phyloP scores from a whole-genome alignment of 805 yeast species.

The Candida railenensis region DNA sequence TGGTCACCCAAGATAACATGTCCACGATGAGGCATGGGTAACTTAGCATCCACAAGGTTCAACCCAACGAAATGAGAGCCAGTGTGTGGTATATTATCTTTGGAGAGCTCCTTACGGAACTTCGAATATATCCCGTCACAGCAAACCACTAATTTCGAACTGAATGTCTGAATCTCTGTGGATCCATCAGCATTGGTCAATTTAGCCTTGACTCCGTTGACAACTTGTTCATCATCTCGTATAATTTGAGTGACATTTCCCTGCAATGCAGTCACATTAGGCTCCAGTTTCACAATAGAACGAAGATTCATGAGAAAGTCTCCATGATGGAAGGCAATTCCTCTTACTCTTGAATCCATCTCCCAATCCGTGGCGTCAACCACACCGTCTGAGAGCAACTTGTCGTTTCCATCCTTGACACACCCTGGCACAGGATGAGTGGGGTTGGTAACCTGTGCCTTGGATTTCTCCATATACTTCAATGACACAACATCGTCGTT shows the following conservation, averaged over 20 bases:
- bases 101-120: constrained; percentile 72
- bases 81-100: constrained; percentile 61
- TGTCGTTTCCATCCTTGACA: constrained; percentile 59
- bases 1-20: constrained; percentile 87
- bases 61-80: constrained; percentile 88
- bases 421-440: constrained; percentile 53
- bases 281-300: constrained; percentile 60
- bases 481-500: constrained; percentile 56
- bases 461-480: constrained; percentile 66
- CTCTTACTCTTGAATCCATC: constrained; percentile 54
- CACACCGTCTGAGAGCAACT: constrained; percentile 46
- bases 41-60: constrained; percentile 66
- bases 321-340: constrained; percentile 94
- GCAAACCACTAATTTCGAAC: constrained; percentile 66
- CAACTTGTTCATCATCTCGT: constrained; percentile 50
- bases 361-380: constrained; percentile 56
- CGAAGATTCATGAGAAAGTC: constrained; percentile 78
- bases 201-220: constrained; percentile 75
- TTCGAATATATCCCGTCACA: constrained; percentile 96
- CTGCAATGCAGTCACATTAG: constrained; percentile 74
- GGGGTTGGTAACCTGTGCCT: constrained; percentile 40
- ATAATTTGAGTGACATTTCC: constrained; percentile 77
- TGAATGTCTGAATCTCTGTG: constrained; percentile 28
- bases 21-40: constrained; percentile 77
- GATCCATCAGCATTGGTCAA: constrained; percentile 34